A percentile compares a stretch with the other conserved stretches of the same genome.
These are phyloP conservation scores for Kuraishia piskuri DNA, from an alignment of 805 yeast species.

Conservation along the genomic window DNA sequence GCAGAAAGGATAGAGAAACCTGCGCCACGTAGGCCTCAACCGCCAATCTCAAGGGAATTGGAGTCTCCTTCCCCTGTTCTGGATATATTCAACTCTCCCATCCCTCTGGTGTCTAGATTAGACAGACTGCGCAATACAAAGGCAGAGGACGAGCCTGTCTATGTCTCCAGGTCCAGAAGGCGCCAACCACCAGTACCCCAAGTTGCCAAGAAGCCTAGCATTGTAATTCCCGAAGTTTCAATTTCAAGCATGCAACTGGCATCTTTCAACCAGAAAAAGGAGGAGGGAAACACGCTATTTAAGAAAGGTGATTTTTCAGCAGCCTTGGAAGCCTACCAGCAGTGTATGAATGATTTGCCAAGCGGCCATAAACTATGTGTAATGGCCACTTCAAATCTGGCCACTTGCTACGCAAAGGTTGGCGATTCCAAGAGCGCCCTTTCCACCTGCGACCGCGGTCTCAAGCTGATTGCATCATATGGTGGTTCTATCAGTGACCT, in stretches of 20 bases:
- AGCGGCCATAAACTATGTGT: conserved; percentile 54
- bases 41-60: background rate
- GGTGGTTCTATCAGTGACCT: conserved; percentile 10
- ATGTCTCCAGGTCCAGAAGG: conserved; percentile 20
- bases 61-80: conserved; percentile 11
- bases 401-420: conserved; percentile 53
- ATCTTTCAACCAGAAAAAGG: conserved; percentile 39
- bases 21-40: background rate
- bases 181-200: conserved; percentile 6
- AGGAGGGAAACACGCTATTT: conserved; percentile 55
- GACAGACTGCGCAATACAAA: conserved; percentile 7
- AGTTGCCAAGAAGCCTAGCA: background rate
- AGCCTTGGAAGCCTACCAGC: conserved; percentile 55
- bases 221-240: conserved; percentile 10
- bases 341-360: conserved; percentile 45
- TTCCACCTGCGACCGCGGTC: conserved; percentile 37
- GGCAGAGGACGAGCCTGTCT: conserved; percentile 12
- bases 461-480: conserved; percentile 28
- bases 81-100: conserved; percentile 19
- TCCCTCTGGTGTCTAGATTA: conserved; percentile 5
- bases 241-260: conserved; percentile 13
- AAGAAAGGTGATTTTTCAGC: conserved; percentile 73
- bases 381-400: conserved; percentile 67
- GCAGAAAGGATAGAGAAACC: background rate
- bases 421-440: conserved; percentile 60